Evolutionary conservation across 2,329 filamentous ascomycete genomes (phyloP).

Genomic region (Thelonectria rubi): DNA sequence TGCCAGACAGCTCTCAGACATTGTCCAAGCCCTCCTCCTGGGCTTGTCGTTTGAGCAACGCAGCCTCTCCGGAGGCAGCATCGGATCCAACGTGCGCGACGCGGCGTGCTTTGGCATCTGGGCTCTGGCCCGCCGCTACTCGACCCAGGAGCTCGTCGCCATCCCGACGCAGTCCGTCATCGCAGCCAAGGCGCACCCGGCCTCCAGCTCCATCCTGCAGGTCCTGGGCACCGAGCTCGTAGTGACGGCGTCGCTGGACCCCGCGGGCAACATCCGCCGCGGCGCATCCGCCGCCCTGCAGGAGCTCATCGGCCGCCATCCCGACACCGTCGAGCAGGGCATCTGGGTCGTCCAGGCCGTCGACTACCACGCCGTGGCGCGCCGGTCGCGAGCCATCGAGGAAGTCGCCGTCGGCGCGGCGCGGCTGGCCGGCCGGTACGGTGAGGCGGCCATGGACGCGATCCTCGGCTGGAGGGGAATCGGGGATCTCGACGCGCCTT

Average conservation of each 20-base stretch:
- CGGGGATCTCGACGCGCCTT: conserved; percentile 78
- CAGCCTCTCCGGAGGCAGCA: conserved; percentile 81
- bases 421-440: conserved; percentile 73
- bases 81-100: conserved; percentile 91
- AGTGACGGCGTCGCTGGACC: conserved; percentile 83
- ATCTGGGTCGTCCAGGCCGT: conserved; percentile 89
- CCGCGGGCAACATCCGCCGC: conserved; percentile 90
- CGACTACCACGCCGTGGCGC: conserved; percentile 91
- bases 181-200: conserved; percentile 50
- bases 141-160: conserved; percentile 76
- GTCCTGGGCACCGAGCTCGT: conserved; percentile 83
- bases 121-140: conserved; percentile 88
- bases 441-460: conserved; percentile 73
- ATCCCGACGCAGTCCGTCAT: conserved; percentile 62
- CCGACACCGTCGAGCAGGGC: conserved; percentile 81
- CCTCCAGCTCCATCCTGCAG: conserved; percentile 69
- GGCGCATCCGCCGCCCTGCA: conserved; percentile 94
- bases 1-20: conserved; percentile 72
- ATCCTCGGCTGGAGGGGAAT: conserved; percentile 88
- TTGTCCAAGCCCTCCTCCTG: conserved; percentile 79
- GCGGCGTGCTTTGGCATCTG: conserved; percentile 97
- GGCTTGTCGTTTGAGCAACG: conserved; percentile 91
- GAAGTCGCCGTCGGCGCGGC: conserved; percentile 78
- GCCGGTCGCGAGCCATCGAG: conserved; percentile 82
- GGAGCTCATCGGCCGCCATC: conserved; percentile 92